Evolutionary conservation across 129 eudicot genomes (phyloP).

Genomic region (Oenanthe sinensis): DNA sequence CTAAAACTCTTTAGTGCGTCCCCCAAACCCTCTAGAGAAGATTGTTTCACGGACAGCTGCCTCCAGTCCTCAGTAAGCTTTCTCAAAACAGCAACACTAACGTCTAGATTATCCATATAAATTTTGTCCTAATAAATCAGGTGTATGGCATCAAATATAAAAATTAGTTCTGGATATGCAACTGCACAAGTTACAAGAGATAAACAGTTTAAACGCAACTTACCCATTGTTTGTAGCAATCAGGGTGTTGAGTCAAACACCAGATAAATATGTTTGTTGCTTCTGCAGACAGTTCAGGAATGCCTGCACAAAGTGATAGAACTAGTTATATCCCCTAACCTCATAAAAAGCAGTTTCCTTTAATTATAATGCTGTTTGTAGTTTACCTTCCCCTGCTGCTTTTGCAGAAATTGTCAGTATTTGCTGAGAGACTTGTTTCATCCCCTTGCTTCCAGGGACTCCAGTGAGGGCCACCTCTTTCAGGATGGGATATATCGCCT

Average conservation of each 20-base stretch:
- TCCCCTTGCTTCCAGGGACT: slow-evolving; percentile 85
- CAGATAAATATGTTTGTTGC: slow-evolving; percentile 63
- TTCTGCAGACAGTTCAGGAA: slow-evolving; percentile 61
- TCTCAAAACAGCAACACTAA: slow-evolving; percentile 42
- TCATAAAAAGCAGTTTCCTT: not conserved
- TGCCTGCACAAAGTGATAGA: slow-evolving; percentile 34
- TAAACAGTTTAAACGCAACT: slow-evolving; percentile 17
- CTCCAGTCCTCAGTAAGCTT: slow-evolving; percentile 42
- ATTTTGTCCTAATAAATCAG: slow-evolving; percentile 35
- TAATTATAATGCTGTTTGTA: not conserved
- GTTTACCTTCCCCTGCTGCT: slow-evolving; percentile 83
- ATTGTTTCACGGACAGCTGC: slow-evolving; percentile 26
- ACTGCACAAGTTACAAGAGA: not conserved
- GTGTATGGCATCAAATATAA: not conserved
- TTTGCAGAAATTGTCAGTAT: slow-evolving; percentile 41
- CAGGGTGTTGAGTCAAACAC: slow-evolving; percentile 72
- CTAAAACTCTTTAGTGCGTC: slow-evolving; percentile 44
- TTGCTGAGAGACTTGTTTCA: slow-evolving; percentile 89
- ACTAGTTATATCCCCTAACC: not conserved
- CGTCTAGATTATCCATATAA: slow-evolving; percentile 36
- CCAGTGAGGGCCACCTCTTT: slow-evolving; percentile 97
- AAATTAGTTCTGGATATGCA: not conserved
- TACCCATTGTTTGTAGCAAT: slow-evolving; percentile 88
- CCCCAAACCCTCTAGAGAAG: slow-evolving; percentile 33
- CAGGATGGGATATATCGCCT: slow-evolving; percentile 74